phyloP scores from a whole-genome alignment of 495 filamentous ascomycete genomes.

The Hypomontagnella monticulosa region DNA sequence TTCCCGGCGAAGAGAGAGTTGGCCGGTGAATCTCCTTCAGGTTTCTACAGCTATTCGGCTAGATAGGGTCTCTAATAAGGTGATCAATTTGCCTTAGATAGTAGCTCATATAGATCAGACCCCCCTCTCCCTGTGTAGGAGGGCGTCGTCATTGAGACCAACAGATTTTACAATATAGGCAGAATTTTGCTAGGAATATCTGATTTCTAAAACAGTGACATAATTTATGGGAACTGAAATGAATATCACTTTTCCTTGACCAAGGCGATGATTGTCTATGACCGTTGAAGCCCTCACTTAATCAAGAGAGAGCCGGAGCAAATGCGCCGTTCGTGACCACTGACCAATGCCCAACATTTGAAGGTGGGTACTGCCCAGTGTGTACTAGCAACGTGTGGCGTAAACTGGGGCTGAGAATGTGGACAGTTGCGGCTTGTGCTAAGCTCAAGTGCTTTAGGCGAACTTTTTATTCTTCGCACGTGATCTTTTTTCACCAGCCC shows the following conservation, averaged over 20 bases:
- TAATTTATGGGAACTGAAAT: neutral
- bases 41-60: neutral
- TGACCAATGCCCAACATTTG: too few relatives aligned
- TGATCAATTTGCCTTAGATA: constrained; percentile 8
- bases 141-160: neutral
- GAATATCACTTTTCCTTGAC: too few relatives aligned
- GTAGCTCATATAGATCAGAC: constrained; percentile 29
- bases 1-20: constrained; percentile 4
- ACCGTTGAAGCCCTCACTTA: too few relatives aligned
- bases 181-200: neutral
- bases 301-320: too few relatives aligned
- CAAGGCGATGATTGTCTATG: too few relatives aligned
- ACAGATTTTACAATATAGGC: neutral
- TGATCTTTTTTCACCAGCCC: constrained; percentile 31
- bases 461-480: constrained; percentile 12
- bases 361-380: too few relatives aligned
- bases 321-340: too few relatives aligned
- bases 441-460: too few relatives aligned
- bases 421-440: too few relatives aligned
- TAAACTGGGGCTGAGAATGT: too few relatives aligned
- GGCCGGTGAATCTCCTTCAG: constrained; percentile 12
- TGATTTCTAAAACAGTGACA: neutral
- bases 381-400: too few relatives aligned
- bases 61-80: constrained; percentile 5
- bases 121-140: neutral